Percentiles rank a stretch among this genome's conserved stretches.
These are phyloP conservation scores for Verticillium tricorpus DNA, from an alignment of 2,329 filamentous ascomycete genomes.

Conservation along the genomic window DNA sequence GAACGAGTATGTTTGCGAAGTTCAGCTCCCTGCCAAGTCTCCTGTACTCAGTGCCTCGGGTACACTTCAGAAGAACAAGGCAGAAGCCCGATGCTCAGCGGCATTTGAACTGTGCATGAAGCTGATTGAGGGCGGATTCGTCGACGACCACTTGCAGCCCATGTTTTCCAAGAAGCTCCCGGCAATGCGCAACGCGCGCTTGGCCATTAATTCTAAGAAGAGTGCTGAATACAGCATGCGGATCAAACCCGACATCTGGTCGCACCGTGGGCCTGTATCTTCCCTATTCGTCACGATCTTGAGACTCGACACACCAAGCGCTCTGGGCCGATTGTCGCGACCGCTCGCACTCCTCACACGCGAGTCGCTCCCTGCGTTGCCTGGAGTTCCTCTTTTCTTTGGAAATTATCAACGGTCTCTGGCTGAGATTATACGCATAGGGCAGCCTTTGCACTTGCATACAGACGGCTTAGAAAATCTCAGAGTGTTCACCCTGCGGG, in stretches of 20 bases:
- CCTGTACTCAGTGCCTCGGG: slow-evolving; percentile 67
- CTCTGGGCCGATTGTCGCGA: slow-evolving; percentile 54
- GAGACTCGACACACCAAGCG: slow-evolving; percentile 48
- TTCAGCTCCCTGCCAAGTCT: slow-evolving; percentile 70
- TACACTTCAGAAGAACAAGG: slow-evolving; percentile 60
- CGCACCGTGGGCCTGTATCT: slow-evolving; percentile 25
- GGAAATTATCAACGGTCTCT: slow-evolving; percentile 56
- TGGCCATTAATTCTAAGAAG: slow-evolving; percentile 79
- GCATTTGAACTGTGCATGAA: slow-evolving; percentile 78
- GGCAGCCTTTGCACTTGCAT: slow-evolving; percentile 35
- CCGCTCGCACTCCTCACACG: slow-evolving; percentile 71
- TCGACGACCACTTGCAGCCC: slow-evolving; percentile 73
- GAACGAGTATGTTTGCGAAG: slow-evolving; percentile 67
- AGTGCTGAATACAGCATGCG: slow-evolving; percentile 71
- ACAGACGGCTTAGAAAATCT: slow-evolving; percentile 47
- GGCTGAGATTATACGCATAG: slow-evolving; percentile 45
- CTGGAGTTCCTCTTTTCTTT: slow-evolving; percentile 68
- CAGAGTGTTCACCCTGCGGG: slow-evolving; percentile 66
- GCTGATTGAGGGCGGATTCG: slow-evolving; percentile 59
- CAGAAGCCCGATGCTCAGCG: slow-evolving; percentile 79
- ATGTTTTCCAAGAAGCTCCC: slow-evolving; percentile 68
- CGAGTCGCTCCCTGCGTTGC: slow-evolving; percentile 56
- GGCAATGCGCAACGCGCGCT: slow-evolving; percentile 77
- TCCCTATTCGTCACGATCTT: slow-evolving; percentile 63
- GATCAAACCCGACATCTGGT: slow-evolving; percentile 75